Conservation (phyloP, 345 rosid genomes). For the Populus davidiana region DNA sequence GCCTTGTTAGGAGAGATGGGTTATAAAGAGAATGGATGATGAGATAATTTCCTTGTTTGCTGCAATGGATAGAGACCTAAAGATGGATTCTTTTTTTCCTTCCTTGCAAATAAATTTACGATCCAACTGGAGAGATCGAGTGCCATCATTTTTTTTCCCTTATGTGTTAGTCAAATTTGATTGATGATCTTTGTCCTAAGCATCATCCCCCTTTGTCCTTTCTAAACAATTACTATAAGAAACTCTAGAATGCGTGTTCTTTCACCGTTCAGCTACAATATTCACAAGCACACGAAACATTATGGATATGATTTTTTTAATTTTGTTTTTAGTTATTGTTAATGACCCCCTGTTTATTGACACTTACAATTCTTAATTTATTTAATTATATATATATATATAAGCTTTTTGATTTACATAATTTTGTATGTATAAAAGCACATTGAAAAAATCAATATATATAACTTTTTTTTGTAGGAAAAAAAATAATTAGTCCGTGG, state of each 20-base stretch:
- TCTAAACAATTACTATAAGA: background rate
- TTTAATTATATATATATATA: too few relatives aligned
- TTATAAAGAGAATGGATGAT: background rate
- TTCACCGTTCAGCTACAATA: too few relatives aligned
- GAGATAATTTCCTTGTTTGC: background rate
- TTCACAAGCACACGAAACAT: too few relatives aligned
- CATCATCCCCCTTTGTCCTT: background rate
- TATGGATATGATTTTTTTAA: too few relatives aligned
- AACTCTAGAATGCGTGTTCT: too few relatives aligned
- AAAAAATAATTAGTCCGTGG: fast-evolving
- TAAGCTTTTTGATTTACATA: too few relatives aligned
- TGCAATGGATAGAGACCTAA: background rate
- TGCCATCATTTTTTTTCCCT: fast-evolving
- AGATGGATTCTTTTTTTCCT: background rate
- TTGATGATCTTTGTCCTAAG: background rate
- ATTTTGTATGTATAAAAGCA: too few relatives aligned
- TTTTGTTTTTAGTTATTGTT: too few relatives aligned
- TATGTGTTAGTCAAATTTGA: background rate
- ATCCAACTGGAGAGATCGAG: background rate
- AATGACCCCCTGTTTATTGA: too few relatives aligned
- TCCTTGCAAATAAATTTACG: background rate
- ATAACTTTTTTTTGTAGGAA: too few relatives aligned
- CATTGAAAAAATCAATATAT: too few relatives aligned
- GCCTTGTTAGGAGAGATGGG: background rate
- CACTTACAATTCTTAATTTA: too few relatives aligned